Evolutionary conservation across 768 basidiomycete species (phyloP), one percentile per base, ranked within the genome.

Genomic region (Phlegmacium glaucopus): DNA sequence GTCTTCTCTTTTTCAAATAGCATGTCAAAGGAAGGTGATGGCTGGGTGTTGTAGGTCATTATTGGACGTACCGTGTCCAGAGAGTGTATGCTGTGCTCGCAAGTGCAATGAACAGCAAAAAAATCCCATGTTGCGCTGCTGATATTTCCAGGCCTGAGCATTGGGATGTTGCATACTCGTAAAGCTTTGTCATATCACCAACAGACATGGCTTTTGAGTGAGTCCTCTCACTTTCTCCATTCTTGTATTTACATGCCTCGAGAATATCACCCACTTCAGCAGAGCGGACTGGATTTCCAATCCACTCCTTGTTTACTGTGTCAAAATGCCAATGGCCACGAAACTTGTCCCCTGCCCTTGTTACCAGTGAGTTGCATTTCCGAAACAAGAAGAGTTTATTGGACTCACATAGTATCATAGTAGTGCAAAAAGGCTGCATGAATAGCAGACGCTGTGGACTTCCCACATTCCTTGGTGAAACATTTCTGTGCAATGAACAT

Each of bases 181-280:
- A 34, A 3, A 57, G 39, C 36, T 48, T 44, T 10, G 42, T 36
- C 53, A 63, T 55, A 17, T 53, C 55, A 17, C 60, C 52, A 12
- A 55, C 45, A 6, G 49, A 42, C 49, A 62, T 62, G 1, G 58
- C 57, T 9, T 47, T 48, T 6, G 56, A 62, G 42, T 68, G 65
- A 9, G 35, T 54, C 1, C 55, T 35, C 9, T 55, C 40, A 30
- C 44, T 40, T 17, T 53, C 48, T 2, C 44, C 52, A 29, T 49
- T 53, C 46, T 60, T 61, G 30, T 59, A 57, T 18, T 54, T 59
- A 26, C 61, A 32, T 0, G 60, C 46, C 3, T 48, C 49, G 13
- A 59, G 47, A n/a, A 57, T 44, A n/a, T 55, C 51, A 6, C 56
- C 41, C 1, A 67, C 56, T 4, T 52, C 52, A 0, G 55, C 48